Base-by-base conservation (phyloP, 306 rosid species). In the Cercis canadensis region DNA sequence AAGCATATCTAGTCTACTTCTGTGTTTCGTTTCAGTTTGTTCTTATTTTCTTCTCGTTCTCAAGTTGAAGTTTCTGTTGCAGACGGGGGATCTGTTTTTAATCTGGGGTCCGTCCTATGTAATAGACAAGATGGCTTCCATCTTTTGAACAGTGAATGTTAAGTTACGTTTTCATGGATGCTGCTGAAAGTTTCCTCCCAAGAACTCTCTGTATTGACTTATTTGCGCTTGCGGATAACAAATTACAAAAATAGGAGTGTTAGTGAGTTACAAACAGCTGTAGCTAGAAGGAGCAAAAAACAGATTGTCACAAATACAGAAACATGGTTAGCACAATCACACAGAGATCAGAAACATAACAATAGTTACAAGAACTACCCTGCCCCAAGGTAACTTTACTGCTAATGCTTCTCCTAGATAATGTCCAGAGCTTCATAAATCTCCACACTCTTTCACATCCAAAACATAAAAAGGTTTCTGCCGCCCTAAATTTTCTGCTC, bases 371-470 rank as follows among this genome's bases (percentile, higher is more conserved):
- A 34, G 50, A 50, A 54, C 57, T 40, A 46, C 12, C 58, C 64
- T 40, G 36, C 29, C 21, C 69, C 54, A 57, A 5, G 33, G 44
- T 34, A 74, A 49, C 73, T 69, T 62, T 4, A 29, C 10, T 46
- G 61, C 51, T 57, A 54, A 36, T 15, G 45, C 43, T 3, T 68
- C 57, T 9, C 24, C 39, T 31, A 31, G 64, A 56, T 39, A 11
- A 62, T 69, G 62, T 68, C 50, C 50, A 47, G 40, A 63, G 43
- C 62, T 53, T 70, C 37, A 37, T 21, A 47, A 70, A 49, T 40
- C 65, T 77, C 74, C 47, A 66, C 54, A 46, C 18, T 29, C 47
- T 39, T 51, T 51, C 29, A 37, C 7, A 37, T 37, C 43, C 43
- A 5, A 37, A 1, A 24, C 29, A 24, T 24, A 24, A 3, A 24